Evolutionary conservation across 2,329 filamentous ascomycete genomes (phyloP), one percentile per base, ranked within the genome.

Genomic region (Stagonosporopsis cucurbitacearum): DNA sequence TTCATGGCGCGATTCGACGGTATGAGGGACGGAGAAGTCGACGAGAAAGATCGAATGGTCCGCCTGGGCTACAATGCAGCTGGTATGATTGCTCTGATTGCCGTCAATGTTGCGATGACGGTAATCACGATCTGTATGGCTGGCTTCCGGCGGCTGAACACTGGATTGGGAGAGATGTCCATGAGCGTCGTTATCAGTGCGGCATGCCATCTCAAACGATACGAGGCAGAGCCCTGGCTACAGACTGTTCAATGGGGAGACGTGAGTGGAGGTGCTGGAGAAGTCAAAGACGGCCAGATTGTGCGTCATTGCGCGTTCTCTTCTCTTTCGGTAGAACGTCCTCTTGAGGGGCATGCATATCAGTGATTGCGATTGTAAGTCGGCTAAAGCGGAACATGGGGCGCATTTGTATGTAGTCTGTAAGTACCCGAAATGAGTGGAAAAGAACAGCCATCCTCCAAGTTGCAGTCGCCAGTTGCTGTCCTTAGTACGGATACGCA

Each of bases 71-170:
- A 61, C 50, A 66, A 58, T 13, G 32, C 54, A 22, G 43, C 59
- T 9, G 64, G 63, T 5, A 60, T 71, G 23, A 46, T 55, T 12
- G 48, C 58, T 19, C 37, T 63, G 11, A 61, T 64, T n/a, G 41
- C 55, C 2, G 50, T 68, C 8, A 50, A 57, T 19, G 26, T 57
- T 22, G 54, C 39, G 1, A 35, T 64, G 48, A 58, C 61, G 33
- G 44, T 64, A 1, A 36, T 49, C n/a, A 59, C 59, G 7, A 37
- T 66, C n/a, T 56, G 50, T 33, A 42, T 68, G 25, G 59, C 87
- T 71, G 80, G 80, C 28, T 90, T 90, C 75, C 91, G 92, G 0
- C 88, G 88, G 3, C 89, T 88, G 2, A 88, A 89, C 13, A 92
- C 81, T 11, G 56, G 37, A 7, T 88, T 90, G n/a, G 92, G 82